Conservation (phyloP, 441 rosid genomes). For the Populus hybrid region DNA sequence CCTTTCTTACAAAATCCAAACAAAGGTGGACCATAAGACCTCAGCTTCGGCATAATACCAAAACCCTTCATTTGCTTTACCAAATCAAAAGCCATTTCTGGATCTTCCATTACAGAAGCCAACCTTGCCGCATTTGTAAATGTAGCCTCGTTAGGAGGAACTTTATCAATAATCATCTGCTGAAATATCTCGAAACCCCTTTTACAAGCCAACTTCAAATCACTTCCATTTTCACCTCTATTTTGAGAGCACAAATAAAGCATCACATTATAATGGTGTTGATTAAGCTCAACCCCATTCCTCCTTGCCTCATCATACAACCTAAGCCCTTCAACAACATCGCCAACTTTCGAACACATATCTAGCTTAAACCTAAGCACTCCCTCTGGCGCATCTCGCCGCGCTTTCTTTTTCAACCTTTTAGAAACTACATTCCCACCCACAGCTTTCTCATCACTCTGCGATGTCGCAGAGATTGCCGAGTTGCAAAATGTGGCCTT, state of each 20-base stretch:
- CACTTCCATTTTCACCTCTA: slow-evolving; percentile 25
- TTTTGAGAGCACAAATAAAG: slow-evolving; percentile 66
- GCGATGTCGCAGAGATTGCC: slow-evolving; percentile 28
- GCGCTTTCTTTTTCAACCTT: slow-evolving; percentile 49
- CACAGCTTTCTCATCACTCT: slow-evolving; percentile 22
- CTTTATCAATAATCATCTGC: slow-evolving; percentile 63
- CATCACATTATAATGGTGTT: slow-evolving; percentile 61
- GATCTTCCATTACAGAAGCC: slow-evolving; percentile 74
- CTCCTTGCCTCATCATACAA: slow-evolving; percentile 71
- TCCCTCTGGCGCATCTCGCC: slow-evolving; percentile 55
- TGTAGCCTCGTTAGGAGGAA: slow-evolving; percentile 81
- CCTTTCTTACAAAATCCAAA: slow-evolving; percentile 70
- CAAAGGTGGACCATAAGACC: slow-evolving; percentile 85
- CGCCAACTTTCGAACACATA: slow-evolving; percentile 60
- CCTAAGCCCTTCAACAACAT: slow-evolving; percentile 64
- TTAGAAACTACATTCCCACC: slow-evolving; percentile 26
- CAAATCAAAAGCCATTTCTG: slow-evolving; percentile 84
- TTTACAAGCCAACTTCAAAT: slow-evolving; percentile 34
- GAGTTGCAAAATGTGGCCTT: slow-evolving; percentile 30
- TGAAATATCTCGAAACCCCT: slow-evolving; percentile 82
- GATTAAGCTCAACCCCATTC: slow-evolving; percentile 42
- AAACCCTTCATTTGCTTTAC: slow-evolving; percentile 70
- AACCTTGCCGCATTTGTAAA: slow-evolving; percentile 82
- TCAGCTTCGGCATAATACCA: slow-evolving; percentile 63
- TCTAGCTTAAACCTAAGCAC: slow-evolving; percentile 53